These are phyloP conservation scores for Dacryopinax primogenitus DNA, from an alignment of 768 basidiomycete genomes.

Conservation along the genomic window DNA sequence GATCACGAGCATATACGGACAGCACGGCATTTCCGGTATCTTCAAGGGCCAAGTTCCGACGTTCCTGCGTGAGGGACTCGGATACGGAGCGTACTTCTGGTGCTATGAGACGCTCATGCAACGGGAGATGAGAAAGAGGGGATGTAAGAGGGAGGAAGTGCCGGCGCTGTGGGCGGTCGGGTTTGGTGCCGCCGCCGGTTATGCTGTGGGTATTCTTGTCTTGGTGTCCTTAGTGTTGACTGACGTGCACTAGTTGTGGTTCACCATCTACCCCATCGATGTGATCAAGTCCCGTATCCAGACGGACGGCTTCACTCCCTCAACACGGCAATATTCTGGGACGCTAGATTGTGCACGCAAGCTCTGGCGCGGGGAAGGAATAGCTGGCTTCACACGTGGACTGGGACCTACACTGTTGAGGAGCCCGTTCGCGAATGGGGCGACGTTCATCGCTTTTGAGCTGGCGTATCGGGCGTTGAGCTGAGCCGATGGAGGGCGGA, in stretches of 20 bases:
- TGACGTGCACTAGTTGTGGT: conserved; percentile 50
- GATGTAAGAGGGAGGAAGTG: conserved; percentile 40
- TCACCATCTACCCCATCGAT: conserved; percentile 89
- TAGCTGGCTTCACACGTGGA: conserved; percentile 80
- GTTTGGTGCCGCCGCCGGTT: conserved; percentile 86
- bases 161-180: conserved; percentile 62
- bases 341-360: conserved; percentile 71
- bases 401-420: conserved; percentile 82
- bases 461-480: conserved; percentile 54
- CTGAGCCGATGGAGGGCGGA: not conserved
- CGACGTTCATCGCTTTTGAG: conserved; percentile 93
- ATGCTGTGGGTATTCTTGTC: conserved; percentile 47
- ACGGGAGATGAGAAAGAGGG: conserved; percentile 46
- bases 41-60: conserved; percentile 91
- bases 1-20: conserved; percentile 63
- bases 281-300: conserved; percentile 95
- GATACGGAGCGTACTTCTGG: conserved; percentile 81
- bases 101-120: conserved; percentile 88
- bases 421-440: conserved; percentile 91
- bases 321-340: conserved; percentile 69
- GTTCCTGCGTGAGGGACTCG: conserved; percentile 65
- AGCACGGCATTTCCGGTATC: conserved; percentile 67
- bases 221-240: not conserved
- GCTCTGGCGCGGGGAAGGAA: conserved; percentile 73
- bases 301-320: conserved; percentile 71